A percentile compares a stretch with the other conserved stretches of the same genome.
Evolutionary conservation across 2,329 filamentous ascomycete species (phyloP).

Genomic region (Epichloe uncinata): DNA sequence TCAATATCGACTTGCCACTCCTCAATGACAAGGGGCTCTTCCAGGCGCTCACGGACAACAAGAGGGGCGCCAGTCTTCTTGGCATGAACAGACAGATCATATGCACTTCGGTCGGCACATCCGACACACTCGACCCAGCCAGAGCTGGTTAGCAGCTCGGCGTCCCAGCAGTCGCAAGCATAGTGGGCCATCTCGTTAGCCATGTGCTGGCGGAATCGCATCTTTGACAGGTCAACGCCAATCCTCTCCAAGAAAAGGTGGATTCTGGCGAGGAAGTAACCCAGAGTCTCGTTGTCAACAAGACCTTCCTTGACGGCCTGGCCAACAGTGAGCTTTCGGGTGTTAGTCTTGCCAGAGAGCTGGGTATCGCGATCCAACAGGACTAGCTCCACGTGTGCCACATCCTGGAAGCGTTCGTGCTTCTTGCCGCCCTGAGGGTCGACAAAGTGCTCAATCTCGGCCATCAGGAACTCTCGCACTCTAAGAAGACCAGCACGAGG

Average conservation of each 20-base stretch:
- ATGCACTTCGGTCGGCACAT: slow-evolving; percentile 89
- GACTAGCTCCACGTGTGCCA: slow-evolving; percentile 70
- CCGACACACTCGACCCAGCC: slow-evolving; percentile 99
- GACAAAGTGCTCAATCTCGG: slow-evolving; percentile 97
- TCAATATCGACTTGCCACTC: slow-evolving; percentile 82
- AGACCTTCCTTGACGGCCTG: slow-evolving; percentile 70
- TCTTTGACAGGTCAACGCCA: slow-evolving; percentile 74
- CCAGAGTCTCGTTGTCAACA: slow-evolving; percentile 94
- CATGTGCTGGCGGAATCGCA: slow-evolving; percentile 98
- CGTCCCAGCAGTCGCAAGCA: slow-evolving; percentile 95
- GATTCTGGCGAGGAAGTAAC: slow-evolving; percentile 93
- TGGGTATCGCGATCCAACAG: slow-evolving; percentile 79
- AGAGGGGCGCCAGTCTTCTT: slow-evolving; percentile 84
- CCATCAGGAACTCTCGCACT: slow-evolving; percentile 96
- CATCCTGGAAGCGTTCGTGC: slow-evolving; percentile 74
- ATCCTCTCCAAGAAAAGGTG: slow-evolving; percentile 81
- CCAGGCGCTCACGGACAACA: slow-evolving; percentile 68
- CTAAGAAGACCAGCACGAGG: slow-evolving; percentile 81
- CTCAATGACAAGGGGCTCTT: slow-evolving; percentile 66
- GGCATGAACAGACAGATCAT: slow-evolving; percentile 82
- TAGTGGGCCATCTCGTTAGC: slow-evolving; percentile 70
- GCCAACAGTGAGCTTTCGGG: slow-evolving; percentile 63
- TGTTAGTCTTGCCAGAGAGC: slow-evolving; percentile 68
- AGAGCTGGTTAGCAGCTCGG: slow-evolving; percentile 78
- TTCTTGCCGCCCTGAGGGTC: slow-evolving; percentile 93